Base-by-base conservation (phyloP, 2,329 filamentous ascomycete species). In the Mariannaea elegans region DNA sequence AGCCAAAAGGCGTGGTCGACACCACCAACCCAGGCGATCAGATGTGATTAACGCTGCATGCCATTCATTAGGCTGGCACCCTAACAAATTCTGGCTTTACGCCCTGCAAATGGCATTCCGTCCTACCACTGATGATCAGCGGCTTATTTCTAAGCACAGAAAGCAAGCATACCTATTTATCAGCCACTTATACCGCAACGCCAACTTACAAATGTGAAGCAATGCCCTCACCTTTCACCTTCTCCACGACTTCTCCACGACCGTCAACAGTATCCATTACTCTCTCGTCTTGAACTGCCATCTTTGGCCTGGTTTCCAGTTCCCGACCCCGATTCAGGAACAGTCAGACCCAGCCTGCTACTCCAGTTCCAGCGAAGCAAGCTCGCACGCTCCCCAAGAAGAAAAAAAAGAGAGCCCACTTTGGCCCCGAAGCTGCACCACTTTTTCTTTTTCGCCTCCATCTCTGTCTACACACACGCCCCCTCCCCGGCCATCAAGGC, bases 391-490 rank as follows among this genome's bases (percentile, higher is more conserved):
- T 38, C 50, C 38, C 18, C 32, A 31, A n/a, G 34, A 44, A 36
- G 41, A 34, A 44, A 51, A 34, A 32, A 51, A 38, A 47, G 39
- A 55, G 27, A 52, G 36, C 19, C 56, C 56, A 59, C 56, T 59
- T 54, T 50, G 44, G 21, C 50, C 32, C 56, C 50, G 56, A 50
- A 59, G 56, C 56, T 59, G 39, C 44, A 49, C 56, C 49, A 42
- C 48, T 57, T 57, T 58, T 52, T 10, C 19, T 47, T 56, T 56
- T 56, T 58, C 29, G 38, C 41, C 31, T 42, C 50, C 39, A 24
- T 36, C 18, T 14, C 24, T 24, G 13, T 52, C 36, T 14, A 3
- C 29, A 19, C 24, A 27, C 9, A 6, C 24, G 9, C 24, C 6
- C 24, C 24, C 24, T 21, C 44, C 56, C 32, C 10, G 45, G 29